Evolutionary conservation across 192 early-diverging fungal genomes (phyloP), one percentile per base, ranked within the genome.

Genomic region (Entomortierella parvispora): DNA sequence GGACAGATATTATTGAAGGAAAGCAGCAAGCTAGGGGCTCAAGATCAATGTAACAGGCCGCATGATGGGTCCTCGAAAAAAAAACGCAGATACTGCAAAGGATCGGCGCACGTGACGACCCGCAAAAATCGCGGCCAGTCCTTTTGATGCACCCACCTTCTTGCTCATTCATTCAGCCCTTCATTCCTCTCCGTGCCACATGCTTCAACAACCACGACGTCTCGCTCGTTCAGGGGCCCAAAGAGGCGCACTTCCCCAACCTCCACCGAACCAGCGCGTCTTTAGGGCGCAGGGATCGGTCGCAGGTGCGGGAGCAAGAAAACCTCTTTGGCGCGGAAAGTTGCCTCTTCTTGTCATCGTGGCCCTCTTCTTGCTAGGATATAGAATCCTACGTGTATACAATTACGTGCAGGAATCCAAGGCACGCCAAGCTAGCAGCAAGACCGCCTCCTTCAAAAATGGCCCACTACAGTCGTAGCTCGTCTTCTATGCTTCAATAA

Each of bases 151-250:
- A 15, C 32, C 28, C 34, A 7, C 32, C 15, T 31, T 14, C 54
- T 18, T 15, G 34, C 22, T 54, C 29, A 14, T 54, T 54, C n/a
- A 9, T 29, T 29, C n/a, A 31, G 8, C 4, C 43, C 28, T 47
- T 49, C n/a, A n/a, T n/a, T n/a, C n/a, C 18, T 31, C 26, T 40
- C 37, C 54, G 8, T 22, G 2, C 4, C 20, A 20, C 46, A 76
- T 76, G 71, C 45, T 76, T 0, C 65, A 76, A 15, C 71, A 76
- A 51, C 65, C 71, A 44, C 18, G 71, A 11, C 57, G 71, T 62
- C 71, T 75, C 11, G 59, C 71, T 12, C 33, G 65, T 31, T 68
- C 71, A 40, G 52, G 71, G 4, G 65, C 53, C 23, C 58, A 62
- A 23, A 40, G 71, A 50, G 71, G 71, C 12, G 5, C 43, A 20